A percentile compares a stretch with the other conserved stretches of the same genome.
phyloP scores from a whole-genome alignment of 1,139 yeast species.

The Candida neerlandica region DNA sequence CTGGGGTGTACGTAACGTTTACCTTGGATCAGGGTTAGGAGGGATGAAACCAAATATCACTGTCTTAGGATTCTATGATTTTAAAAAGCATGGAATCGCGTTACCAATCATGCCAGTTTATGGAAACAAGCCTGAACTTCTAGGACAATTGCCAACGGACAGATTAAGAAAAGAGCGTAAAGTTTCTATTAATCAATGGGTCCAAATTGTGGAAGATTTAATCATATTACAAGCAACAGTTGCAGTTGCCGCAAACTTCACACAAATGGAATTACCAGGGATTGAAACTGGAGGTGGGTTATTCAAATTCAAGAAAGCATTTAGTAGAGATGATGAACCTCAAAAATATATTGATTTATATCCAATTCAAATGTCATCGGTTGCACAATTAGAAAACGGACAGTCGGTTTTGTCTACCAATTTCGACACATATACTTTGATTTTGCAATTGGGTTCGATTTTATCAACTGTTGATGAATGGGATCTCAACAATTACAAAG shows the following conservation, averaged over 20 bases:
- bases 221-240: constrained; percentile 92
- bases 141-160: constrained; percentile 71
- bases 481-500: constrained; percentile 65
- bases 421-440: constrained; percentile 91
- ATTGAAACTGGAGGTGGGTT: constrained; percentile 20
- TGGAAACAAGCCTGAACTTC: constrained; percentile 18
- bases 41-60: constrained; percentile 97
- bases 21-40: constrained; percentile 89
- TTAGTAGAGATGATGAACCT: constrained; percentile 20
- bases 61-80: constrained; percentile 83
- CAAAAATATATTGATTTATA: constrained; percentile 76
- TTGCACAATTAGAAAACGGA: constrained; percentile 65
- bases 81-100: constrained; percentile 43
- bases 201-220: constrained; percentile 86
- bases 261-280: constrained; percentile 57
- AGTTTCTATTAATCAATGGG: constrained; percentile 82
- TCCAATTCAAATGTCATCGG: constrained; percentile 95
- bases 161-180: constrained; percentile 69
- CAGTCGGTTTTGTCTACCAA: constrained; percentile 78
- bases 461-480: constrained; percentile 90
- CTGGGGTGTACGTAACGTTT: constrained; percentile 96
- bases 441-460: constrained; percentile 90
- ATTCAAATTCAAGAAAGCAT: constrained; percentile 20
- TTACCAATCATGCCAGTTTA: constrained; percentile 27
- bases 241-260: constrained; percentile 90